A percentile compares a stretch with the other conserved stretches of the same genome.
These are phyloP conservation scores for Solanum appendiculatum DNA, from an alignment of 257 asterid genomes.

Conservation along the genomic window DNA sequence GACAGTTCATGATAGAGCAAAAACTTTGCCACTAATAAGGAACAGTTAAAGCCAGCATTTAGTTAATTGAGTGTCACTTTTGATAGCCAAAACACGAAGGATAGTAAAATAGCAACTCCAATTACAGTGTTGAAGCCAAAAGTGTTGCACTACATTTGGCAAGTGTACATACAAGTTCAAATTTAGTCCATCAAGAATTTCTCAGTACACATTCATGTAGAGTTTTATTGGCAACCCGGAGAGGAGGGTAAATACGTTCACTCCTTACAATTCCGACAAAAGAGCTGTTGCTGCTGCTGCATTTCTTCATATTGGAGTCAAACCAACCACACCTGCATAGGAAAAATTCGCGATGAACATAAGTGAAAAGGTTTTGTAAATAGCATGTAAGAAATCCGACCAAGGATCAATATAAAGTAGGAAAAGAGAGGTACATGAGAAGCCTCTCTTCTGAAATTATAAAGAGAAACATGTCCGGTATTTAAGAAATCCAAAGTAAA, in stretches of 20 bases:
- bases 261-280: background rate
- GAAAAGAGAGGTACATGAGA: background rate
- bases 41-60: background rate
- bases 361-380: background rate
- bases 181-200: background rate
- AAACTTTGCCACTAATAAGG: background rate
- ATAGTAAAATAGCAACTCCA: background rate
- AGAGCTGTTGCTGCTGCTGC: background rate
- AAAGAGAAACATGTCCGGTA: background rate
- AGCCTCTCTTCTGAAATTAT: background rate
- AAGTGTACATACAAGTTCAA: background rate
- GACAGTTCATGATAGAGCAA: background rate
- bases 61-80: background rate
- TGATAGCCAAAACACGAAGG: background rate
- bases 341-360: background rate
- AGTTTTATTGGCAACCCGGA: background rate
- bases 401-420: background rate
- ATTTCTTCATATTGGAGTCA: slow-evolving; percentile 54
- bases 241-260: background rate
- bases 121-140: background rate
- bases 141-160: background rate
- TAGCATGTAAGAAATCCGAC: background rate
- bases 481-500: background rate
- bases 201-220: background rate
- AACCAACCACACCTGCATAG: slow-evolving; percentile 67